Percentiles rank a stretch among this genome's conserved stretches.
These are phyloP conservation scores for Malassezia arunalokei DNA, from an alignment of 1,284 basidiomycete genomes.

Conservation along the genomic window DNA sequence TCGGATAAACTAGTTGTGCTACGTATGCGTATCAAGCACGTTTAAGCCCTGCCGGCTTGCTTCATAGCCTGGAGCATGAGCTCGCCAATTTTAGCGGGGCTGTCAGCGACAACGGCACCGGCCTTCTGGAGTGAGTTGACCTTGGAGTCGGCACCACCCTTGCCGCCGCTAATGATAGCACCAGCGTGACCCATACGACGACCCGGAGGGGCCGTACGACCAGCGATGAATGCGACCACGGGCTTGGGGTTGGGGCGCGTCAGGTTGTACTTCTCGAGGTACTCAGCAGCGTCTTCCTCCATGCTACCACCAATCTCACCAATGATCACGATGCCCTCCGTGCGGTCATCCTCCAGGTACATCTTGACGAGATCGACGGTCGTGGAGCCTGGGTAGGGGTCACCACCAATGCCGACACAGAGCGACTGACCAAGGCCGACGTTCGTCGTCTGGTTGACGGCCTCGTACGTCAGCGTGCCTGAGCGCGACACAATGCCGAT, in stretches of 20 bases:
- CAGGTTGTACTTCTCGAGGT: slow-evolving; percentile 84
- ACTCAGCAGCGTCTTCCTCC: slow-evolving; percentile 98
- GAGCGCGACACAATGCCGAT: slow-evolving; percentile 62
- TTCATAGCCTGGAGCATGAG: slow-evolving; percentile 44
- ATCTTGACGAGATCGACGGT: slow-evolving; percentile 93
- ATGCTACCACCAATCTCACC: slow-evolving; percentile 98
- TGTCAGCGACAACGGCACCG: slow-evolving; percentile 84
- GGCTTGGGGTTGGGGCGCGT: slow-evolving; percentile 77
- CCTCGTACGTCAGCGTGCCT: slow-evolving; percentile 44
- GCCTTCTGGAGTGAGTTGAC: slow-evolving; percentile 85
- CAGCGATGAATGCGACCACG: slow-evolving; percentile 95
- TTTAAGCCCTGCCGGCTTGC: slow-evolving; percentile 32
- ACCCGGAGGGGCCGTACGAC: slow-evolving; percentile 84
- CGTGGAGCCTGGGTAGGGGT: slow-evolving; percentile 94
- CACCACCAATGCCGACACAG: slow-evolving; percentile 94
- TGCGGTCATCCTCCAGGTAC: slow-evolving; percentile 72
- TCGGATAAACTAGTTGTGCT: too few species aligned
- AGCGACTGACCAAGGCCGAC: slow-evolving; percentile 93
- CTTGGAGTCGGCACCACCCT: slow-evolving; percentile 91
- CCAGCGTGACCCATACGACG: slow-evolving; percentile 74
- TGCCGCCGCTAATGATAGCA: slow-evolving; percentile 94
- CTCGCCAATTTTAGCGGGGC: slow-evolving; percentile 55
- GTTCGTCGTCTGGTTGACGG: slow-evolving; percentile 68
- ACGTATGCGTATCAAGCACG: too few species aligned
- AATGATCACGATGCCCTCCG: slow-evolving; percentile 80